These are phyloP conservation scores for Esteya vermicola DNA, from an alignment of 2,329 filamentous ascomycete species.

Conservation along the genomic window DNA sequence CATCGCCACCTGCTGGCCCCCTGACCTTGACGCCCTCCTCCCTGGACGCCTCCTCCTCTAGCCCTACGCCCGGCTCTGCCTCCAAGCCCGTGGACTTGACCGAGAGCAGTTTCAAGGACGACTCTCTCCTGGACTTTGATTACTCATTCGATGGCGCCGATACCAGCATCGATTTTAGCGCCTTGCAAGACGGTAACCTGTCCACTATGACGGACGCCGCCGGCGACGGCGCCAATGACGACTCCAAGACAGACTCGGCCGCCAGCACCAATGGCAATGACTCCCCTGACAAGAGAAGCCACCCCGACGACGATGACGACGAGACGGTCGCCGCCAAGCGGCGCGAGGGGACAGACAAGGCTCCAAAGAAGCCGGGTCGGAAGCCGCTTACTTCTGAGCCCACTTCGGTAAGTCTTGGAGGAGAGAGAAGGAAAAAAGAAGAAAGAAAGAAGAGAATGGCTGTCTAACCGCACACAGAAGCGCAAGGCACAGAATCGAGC, in stretches of 20 bases:
- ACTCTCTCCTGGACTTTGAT: conserved; percentile 72
- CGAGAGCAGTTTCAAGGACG: conserved; percentile 46
- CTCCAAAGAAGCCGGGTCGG: conserved; percentile 86
- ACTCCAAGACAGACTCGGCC: conserved; percentile 23
- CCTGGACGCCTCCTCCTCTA: no score
- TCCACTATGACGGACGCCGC: conserved; percentile 45
- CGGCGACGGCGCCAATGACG: conserved; percentile 13
- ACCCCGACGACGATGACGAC: conserved; percentile 55
- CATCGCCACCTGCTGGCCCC: conserved; percentile 22
- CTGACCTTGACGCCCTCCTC: conserved; percentile 32
- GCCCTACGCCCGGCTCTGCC: conserved; percentile 32
- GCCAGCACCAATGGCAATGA: conserved; percentile 49
- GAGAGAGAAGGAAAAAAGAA: no score
- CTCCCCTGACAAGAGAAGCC: conserved; percentile 56
- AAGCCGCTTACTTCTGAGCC: conserved; percentile 94
- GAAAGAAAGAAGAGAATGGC: no score
- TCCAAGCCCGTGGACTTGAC: conserved; percentile 28
- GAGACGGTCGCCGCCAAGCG: conserved; percentile 50
- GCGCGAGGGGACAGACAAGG: conserved; percentile 70
- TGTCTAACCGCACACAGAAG: conserved; percentile 41
- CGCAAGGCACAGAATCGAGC: conserved; percentile 92
- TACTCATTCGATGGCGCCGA: conserved; percentile 58
- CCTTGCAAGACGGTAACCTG: conserved; percentile 34
- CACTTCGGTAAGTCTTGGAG: conserved; percentile 85
- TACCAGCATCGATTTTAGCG: conserved; percentile 62